A percentile compares a stretch with the other conserved stretches of the same genome.
These are phyloP conservation scores for Trametopsis cervina DNA, from an alignment of 768 basidiomycete species.

Conservation along the genomic window DNA sequence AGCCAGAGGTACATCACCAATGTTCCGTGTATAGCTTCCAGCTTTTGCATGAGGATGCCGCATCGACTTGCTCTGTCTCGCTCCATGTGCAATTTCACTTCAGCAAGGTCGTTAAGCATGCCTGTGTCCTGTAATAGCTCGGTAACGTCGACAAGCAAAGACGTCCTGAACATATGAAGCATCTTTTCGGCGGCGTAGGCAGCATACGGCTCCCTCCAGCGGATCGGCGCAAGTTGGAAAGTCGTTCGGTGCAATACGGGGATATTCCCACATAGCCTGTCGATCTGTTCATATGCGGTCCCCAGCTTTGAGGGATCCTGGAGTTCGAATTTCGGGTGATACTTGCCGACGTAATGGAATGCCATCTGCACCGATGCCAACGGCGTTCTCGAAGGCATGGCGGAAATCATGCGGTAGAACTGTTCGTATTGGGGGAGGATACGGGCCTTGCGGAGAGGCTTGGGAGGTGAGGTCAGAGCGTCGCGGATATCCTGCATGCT, in stretches of 20 bases:
- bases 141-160: slow-evolving; percentile 37
- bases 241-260: slow-evolving; percentile 37
- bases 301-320: slow-evolving; percentile 19
- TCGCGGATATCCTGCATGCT: slow-evolving; percentile 57
- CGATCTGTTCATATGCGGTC: slow-evolving; percentile 37
- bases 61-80: slow-evolving; percentile 4
- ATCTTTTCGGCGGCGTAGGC: slow-evolving; percentile 32
- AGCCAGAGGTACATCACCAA: slow-evolving; percentile 84
- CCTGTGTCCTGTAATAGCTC: slow-evolving; percentile 28
- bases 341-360: slow-evolving; percentile 37
- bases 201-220: slow-evolving; percentile 38
- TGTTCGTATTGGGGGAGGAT: slow-evolving; percentile 28
- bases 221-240: slow-evolving; percentile 46
- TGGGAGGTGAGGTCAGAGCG: slow-evolving; percentile 46
- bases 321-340: slow-evolving; percentile 39
- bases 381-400: slow-evolving; percentile 37
- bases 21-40: slow-evolving; percentile 76
- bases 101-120: slow-evolving; percentile 35
- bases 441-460: slow-evolving; percentile 45
- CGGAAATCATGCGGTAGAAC: slow-evolving; percentile 25
- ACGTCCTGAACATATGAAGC: slow-evolving; percentile 33
- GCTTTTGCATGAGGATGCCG: slow-evolving; percentile 13
- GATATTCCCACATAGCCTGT: slow-evolving; percentile 29
- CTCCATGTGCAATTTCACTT: slow-evolving; percentile 32
- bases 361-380: slow-evolving; percentile 42